phyloP scores from a whole-genome alignment of 345 rosid species.

The Heritiera littoralis region DNA sequence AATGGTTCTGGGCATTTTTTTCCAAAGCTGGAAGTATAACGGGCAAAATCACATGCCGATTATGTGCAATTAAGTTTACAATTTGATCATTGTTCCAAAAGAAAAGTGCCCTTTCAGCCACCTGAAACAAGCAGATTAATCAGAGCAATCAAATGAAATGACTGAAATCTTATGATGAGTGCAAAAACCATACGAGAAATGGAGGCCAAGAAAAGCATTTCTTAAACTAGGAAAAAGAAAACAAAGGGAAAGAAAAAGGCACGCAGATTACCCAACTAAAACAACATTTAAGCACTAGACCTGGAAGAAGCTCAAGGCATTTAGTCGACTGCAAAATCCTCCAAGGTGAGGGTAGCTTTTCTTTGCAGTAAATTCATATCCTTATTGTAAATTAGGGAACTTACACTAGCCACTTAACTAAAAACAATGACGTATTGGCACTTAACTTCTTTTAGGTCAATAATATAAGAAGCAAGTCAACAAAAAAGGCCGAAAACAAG shows the following conservation, averaged over 20 bases:
- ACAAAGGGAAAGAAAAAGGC: background rate
- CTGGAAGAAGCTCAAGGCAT: background rate
- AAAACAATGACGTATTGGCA: background rate
- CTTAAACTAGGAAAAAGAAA: background rate
- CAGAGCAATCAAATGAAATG: background rate
- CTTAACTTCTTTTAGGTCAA: background rate
- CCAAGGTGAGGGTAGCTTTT: background rate
- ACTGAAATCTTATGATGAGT: background rate
- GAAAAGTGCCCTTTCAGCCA: slow-evolving; percentile 86
- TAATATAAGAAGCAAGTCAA: too few relatives aligned
- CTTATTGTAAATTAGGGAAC: background rate
- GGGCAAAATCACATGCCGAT: slow-evolving; percentile 65
- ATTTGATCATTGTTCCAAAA: slow-evolving; percentile 94
- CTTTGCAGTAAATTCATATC: background rate
- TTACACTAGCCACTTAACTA: background rate
- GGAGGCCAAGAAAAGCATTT: background rate
- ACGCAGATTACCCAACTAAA: background rate
- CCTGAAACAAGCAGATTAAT: slow-evolving; percentile 44
- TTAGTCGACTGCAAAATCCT: background rate
- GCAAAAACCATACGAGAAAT: background rate
- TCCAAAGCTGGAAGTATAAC: slow-evolving; percentile 67
- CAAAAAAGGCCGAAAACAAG: too few relatives aligned
- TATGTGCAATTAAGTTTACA: slow-evolving; percentile 63
- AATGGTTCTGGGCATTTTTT: slow-evolving; percentile 64
- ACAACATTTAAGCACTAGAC: background rate